Base-by-base conservation (phyloP, 75 land plant species). In the Adiantum capillusveneris region DNA sequence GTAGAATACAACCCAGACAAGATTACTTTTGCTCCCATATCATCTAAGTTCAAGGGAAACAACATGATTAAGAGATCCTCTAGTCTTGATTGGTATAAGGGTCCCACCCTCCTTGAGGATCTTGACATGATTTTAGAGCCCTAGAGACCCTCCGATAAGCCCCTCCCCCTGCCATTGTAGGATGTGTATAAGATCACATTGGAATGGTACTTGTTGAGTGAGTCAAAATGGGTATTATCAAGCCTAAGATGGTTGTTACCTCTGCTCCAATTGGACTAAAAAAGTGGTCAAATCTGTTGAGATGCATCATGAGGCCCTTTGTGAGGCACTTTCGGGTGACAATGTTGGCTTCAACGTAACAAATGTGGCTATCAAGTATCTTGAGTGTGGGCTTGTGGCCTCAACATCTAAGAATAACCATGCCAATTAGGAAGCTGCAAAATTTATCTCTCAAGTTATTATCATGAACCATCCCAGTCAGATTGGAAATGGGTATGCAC, bases 291-390 rank as follows among this genome's bases (percentile, higher is more conserved):
- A 67, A 63, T 67, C 69, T 0, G 69, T 67, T 17, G 69, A 67
- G 44, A 67, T 67, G 69, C 69, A 67, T 44, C 69, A 58, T 60
- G 65, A 67, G 53, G 27, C 65, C 13, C 29, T 63, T 21, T 13
- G 18, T 7, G 65, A 63, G 30, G 65, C 65, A 12, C 65, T 60
- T 20, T 66, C 65, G 0, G 70, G 70, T 21, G 70, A 67, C 65
- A 67, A 59, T 51, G 65, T 67, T 20, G 70, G 65, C 7, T 60
- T 67, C 70, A 67, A 67, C 31, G 84, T 80, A 11, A 83, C 76
- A 79, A 82, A 82, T 30, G 84, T 82, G 22, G 79, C 79, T 30
- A 81, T 80, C 27, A 77, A 80, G 83, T 82, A 81, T 70, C 64
- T 81, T 34, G 78, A 81, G 70, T 60, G 82, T 53, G 84, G 84